Evolutionary conservation across 345 rosid species (phyloP).

Genomic region (Streptanthus diversifolius): DNA sequence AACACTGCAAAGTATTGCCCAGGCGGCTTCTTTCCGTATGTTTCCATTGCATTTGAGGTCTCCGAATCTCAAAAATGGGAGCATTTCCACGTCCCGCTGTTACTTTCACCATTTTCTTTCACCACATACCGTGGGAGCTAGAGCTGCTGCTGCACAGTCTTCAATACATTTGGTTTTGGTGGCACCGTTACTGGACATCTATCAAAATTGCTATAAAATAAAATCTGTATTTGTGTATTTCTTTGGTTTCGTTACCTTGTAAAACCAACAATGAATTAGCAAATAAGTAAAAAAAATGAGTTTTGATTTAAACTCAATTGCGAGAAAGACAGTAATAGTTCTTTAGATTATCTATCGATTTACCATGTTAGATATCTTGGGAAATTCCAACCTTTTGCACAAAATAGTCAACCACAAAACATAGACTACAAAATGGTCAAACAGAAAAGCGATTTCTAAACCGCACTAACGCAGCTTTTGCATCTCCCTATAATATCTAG

Average conservation of each 20-base stretch:
- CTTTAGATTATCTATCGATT: not conserved
- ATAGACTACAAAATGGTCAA: slow-evolving; percentile 19
- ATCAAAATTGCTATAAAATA: not conserved
- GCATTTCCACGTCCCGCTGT: slow-evolving; percentile 91
- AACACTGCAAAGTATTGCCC: slow-evolving; percentile 74
- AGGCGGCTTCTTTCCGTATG: slow-evolving; percentile 75
- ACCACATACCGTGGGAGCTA: slow-evolving; percentile 87
- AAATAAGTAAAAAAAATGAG: not conserved
- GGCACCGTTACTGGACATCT: not conserved
- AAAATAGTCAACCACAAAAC: slow-evolving; percentile 8
- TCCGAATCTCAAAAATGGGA: slow-evolving; percentile 63
- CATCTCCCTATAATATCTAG: not conserved
- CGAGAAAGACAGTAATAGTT: not conserved
- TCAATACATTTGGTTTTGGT: slow-evolving; percentile 4
- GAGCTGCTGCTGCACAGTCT: not conserved
- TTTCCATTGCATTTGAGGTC: slow-evolving; percentile 68
- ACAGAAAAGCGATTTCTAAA: not conserved
- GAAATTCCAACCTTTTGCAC: slow-evolving; percentile 1
- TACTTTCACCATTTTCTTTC: slow-evolving; percentile 86
- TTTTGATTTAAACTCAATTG: not conserved
- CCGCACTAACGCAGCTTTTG: not conserved
- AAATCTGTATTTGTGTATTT: not conserved
- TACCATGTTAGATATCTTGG: not conserved
- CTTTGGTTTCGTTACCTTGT: slow-evolving; percentile 4
- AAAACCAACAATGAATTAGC: not conserved